Evolutionary conservation across 2,329 filamentous ascomycete genomes (phyloP).

Genomic region (Alternaria sp.): DNA sequence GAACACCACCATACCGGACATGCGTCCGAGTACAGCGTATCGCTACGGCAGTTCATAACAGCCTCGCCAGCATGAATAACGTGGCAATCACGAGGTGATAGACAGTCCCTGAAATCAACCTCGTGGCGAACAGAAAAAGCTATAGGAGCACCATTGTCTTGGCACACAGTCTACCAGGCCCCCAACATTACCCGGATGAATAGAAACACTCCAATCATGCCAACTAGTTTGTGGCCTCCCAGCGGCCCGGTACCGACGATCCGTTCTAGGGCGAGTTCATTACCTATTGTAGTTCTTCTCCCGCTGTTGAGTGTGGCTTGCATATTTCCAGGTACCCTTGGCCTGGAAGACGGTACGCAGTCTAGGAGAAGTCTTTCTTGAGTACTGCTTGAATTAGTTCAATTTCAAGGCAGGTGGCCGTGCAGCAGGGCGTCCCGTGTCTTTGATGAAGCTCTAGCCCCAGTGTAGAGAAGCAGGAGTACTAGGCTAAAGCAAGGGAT

Average conservation of each 20-base stretch:
- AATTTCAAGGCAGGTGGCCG: background rate
- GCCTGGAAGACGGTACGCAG: background rate
- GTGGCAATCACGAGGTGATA: background rate
- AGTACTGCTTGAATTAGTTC: constrained; percentile 3
- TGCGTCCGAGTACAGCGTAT: background rate
- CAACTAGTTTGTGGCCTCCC: background rate
- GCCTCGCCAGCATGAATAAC: background rate
- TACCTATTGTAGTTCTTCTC: background rate
- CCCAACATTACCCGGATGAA: constrained; percentile 15
- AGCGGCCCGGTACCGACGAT: constrained; percentile 12
- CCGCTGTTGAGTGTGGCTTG: constrained; percentile 8
- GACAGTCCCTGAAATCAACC: background rate
- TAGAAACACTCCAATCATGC: constrained; percentile 7
- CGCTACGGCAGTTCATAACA: background rate
- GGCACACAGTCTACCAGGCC: background rate
- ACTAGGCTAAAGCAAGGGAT: constrained; percentile 4
- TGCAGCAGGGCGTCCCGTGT: constrained; percentile 13
- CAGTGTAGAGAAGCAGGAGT: background rate
- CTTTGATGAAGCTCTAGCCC: constrained; percentile 4
- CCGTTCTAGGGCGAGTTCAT: background rate
- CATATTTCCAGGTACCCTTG: constrained; percentile 2
- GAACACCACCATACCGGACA: background rate
- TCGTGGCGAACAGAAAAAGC: background rate
- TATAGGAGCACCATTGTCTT: background rate
- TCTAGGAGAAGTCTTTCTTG: background rate